Evolutionary conservation across 768 basidiomycete species (phyloP), one percentile per base, ranked within the genome.

Genomic region (Russula ochroleuca): DNA sequence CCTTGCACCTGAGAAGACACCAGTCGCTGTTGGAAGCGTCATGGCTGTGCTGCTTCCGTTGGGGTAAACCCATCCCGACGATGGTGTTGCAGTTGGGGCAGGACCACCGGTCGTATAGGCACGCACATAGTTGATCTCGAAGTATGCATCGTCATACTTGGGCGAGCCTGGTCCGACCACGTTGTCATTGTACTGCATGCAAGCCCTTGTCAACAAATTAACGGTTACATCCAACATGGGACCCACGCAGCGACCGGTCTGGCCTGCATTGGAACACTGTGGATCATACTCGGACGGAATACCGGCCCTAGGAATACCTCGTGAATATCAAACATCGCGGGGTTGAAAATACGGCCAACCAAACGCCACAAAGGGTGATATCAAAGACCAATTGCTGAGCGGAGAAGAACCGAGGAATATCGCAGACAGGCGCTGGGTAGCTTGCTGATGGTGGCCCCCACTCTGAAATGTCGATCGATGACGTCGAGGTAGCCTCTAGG

Each of bases 121-220:
- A 19, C 85, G 83, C 35, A 91, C 74, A 66, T 85, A 85, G 58
- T 79, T 78, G 69, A 90, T 78, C 72, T 89, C 86, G 68, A 88
- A 91, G 73, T 82, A 86, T 1, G 85, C 84, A 15, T 78, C 67
- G 72, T 82, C 82, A 72, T 79, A 85, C 57, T 78, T 78, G n/a
- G 79, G 80, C 59, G 79, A 77, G 15, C 83, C 83, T 9, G 80
- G 73, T 14, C 83, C 82, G 6, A 81, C 77, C 25, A 87, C 84
- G 68, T 80, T 80, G 70, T 82, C 79, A 23, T 78, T 75, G 70
- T 85, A 84, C 76, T 81, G 69, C 33, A 60, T 5, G 28, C 17
- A 33, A 14, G 1, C 2, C 15, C 13, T 21, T 5, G 14, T 62
- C 31, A 37, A 38, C 3, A 51, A 51, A 25, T 17, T 25, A 21